Evolutionary conservation across 2,329 filamentous ascomycete species (phyloP).

Genomic region (Camptophora hylomeconis): DNA sequence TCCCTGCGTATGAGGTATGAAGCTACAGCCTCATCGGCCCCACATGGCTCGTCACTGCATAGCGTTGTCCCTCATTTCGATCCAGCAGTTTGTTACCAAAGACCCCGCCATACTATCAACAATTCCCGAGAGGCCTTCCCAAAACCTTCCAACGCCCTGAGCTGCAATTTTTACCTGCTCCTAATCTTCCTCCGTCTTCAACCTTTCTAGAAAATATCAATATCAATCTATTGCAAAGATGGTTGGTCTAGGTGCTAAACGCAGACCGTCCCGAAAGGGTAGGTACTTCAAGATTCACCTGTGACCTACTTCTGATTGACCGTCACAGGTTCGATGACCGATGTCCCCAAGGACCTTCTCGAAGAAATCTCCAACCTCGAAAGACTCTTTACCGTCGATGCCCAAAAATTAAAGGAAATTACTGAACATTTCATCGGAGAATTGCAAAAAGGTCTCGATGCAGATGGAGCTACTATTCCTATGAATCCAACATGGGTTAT

Average conservation of each 20-base stretch:
- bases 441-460: conserved; percentile 71
- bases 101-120: no score
- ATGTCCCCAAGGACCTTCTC: conserved; percentile 75
- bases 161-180: no score
- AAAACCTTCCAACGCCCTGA: no score
- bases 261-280: conserved; percentile 61
- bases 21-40: no score
- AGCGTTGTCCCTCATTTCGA: no score
- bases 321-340: conserved; percentile 66
- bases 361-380: conserved; percentile 73
- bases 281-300: conserved; percentile 25
- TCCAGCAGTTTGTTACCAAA: no score
- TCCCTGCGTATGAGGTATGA: no score
- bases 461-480: conserved; percentile 89
- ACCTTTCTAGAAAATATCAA: background rate
- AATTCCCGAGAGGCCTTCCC: no score
- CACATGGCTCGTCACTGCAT: no score
- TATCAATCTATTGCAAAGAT: conserved; percentile 33
- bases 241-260: conserved; percentile 52
- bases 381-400: conserved; percentile 66
- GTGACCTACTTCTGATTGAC: conserved; percentile 5
- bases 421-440: conserved; percentile 81
- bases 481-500: conserved; percentile 99
- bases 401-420: conserved; percentile 73
- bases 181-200: no score